Base-by-base conservation (phyloP, 805 yeast genomes). In the Saturnispora zaruensis region DNA sequence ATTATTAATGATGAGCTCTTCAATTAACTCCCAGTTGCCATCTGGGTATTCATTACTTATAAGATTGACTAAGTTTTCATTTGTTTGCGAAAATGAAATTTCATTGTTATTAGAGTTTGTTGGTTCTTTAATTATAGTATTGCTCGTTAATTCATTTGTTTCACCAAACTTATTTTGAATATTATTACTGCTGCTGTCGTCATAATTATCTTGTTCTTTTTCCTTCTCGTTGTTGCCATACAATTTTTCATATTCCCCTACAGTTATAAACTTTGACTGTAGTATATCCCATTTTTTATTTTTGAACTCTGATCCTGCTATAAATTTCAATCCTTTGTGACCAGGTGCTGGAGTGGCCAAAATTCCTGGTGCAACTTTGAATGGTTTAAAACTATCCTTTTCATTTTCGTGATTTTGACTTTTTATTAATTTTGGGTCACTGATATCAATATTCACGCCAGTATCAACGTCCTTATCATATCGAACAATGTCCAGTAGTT, bases 51-150 rank as follows among this genome's bases (percentile, higher is more conserved):
- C 56, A 34, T 72, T 74, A 1, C 77, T 75, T 25, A 78, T 69
- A 3, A 74, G 67, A 6, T 76, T 64, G 4, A 76, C 76, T 36
- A 78, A 57, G 13, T 63, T 63, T 45, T 61, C 67, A 50, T 71
- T 71, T 0, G 77, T 68, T 53, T 75, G 74, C 2, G 79, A 66
- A 55, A 77, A 78, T 3, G 81, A 73, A 3, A 74, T 48, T 16
- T 40, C 43, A 25, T 43, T 44, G n/a, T 40, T 41, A 8, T 30
- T 8, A 18, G 34, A 36, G 20, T 18, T 52, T 4, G 23, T 36
- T 9, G 14, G 23, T 20, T 38, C 47, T 36, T 45, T 41, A 18
- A 41, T 9, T 34, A 46, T 48, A 3, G 46, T 23, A 53, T 36
- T 40, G 16, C 41, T 37, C 0, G 49, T 48, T 16, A 40, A 23